phyloP scores from a whole-genome alignment of 257 asterid species.

The Misopates orontium region DNA sequence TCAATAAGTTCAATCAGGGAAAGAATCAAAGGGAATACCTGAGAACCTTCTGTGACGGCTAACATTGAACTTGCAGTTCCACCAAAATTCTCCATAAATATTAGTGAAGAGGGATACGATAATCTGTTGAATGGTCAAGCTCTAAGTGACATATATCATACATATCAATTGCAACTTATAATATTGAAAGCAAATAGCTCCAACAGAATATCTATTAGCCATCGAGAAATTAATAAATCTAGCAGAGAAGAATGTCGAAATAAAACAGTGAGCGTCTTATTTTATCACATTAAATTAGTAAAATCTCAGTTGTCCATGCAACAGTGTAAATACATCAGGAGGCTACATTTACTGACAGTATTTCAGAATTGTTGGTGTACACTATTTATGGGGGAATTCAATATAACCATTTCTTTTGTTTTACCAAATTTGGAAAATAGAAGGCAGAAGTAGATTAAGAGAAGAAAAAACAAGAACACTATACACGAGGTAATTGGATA shows the following conservation, averaged over 20 bases:
- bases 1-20: slow-evolving; percentile 4
- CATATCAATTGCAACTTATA: slow-evolving; percentile 11
- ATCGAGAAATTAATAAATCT: neutral
- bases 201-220: neutral
- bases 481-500: slow-evolving; percentile 15
- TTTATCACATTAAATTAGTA: too few species aligned
- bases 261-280: too few species aligned
- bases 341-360: too few species aligned
- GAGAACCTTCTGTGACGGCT: slow-evolving; percentile 90
- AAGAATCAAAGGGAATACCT: slow-evolving; percentile 43
- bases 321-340: too few species aligned
- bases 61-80: slow-evolving; percentile 59
- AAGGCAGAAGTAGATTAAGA: neutral
- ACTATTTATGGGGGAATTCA: too few species aligned
- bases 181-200: slow-evolving; percentile 5
- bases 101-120: slow-evolving; percentile 76
- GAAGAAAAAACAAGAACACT: neutral
- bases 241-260: too few species aligned
- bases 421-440: neutral
- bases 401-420: too few species aligned
- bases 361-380: too few species aligned
- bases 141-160: slow-evolving; percentile 17
- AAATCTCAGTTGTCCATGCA: too few species aligned
- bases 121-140: slow-evolving; percentile 49
- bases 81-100: slow-evolving; percentile 52